A percentile compares a stretch with the other conserved stretches of the same genome.
Evolutionary conservation across 345 rosid species (phyloP).

Genomic region (Rhodomyrtus tomentosa): DNA sequence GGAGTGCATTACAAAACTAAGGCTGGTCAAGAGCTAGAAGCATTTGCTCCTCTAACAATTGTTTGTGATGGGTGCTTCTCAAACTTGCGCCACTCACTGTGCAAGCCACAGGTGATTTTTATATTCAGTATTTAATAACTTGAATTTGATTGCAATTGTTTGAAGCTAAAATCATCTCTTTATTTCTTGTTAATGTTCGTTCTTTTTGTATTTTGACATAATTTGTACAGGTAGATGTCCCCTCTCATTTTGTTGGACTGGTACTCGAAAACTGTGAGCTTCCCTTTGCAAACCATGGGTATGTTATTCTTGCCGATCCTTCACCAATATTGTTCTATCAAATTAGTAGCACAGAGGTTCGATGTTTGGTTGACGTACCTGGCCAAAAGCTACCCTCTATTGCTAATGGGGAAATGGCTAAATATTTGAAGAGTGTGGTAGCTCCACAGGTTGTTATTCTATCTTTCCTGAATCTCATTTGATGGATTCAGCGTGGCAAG

Average conservation of each 20-base stretch:
- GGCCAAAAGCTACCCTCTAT: conserved; percentile 10
- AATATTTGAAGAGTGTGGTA: conserved; percentile 6
- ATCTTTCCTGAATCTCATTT: not conserved
- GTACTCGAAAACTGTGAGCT: conserved; percentile 10
- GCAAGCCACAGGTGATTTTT: conserved; percentile 9
- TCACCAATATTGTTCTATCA: conserved; percentile 13
- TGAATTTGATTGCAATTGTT: not conserved
- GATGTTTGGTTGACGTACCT: conserved; percentile 15
- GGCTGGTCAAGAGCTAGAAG: conserved; percentile 5
- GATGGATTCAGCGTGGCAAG: not conserved
- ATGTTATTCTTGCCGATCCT: conserved; percentile 10
- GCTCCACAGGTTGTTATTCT: conserved; percentile 5
- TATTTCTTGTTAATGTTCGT: not conserved
- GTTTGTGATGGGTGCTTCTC: conserved; percentile 17
- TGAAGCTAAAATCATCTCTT: not conserved
- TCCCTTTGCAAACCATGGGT: conserved; percentile 13
- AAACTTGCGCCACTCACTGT: conserved; percentile 7
- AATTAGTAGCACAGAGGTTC: conserved; percentile 12
- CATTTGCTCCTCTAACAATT: conserved; percentile 9
- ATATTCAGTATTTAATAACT: not conserved
- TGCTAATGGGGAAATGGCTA: conserved; percentile 13
- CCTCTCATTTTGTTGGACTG: conserved; percentile 11
- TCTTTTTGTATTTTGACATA: not conserved
- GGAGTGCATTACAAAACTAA: conserved; percentile 10
- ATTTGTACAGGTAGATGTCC: conserved; percentile 9